These are phyloP conservation scores for Penicillium digitatum DNA, from an alignment of 2,329 filamentous ascomycete species.

Conservation along the genomic window DNA sequence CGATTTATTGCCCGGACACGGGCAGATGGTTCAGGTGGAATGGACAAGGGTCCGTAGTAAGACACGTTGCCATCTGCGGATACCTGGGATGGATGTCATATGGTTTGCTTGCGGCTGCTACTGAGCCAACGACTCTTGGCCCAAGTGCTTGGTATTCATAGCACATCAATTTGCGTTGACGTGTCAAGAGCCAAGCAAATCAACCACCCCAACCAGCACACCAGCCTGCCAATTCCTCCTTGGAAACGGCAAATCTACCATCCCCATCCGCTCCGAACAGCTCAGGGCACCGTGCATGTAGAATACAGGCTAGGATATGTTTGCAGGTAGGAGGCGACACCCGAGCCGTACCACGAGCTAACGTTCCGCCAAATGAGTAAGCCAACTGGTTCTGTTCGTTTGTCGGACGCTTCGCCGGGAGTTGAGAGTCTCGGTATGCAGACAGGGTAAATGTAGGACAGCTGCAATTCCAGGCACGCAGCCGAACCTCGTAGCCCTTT, in stretches of 20 bases:
- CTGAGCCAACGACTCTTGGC: neutral
- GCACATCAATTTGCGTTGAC: neutral
- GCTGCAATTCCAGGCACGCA: conserved; percentile 78
- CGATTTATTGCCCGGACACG: neutral
- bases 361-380: conserved; percentile 40
- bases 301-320: conserved; percentile 78
- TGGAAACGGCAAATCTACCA: conserved; percentile 49
- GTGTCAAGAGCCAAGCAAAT: conserved; percentile 2
- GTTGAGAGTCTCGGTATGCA: conserved; percentile 53
- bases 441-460: conserved; percentile 80
- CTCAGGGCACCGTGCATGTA: conserved; percentile 62
- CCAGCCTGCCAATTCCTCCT: conserved; percentile 71
- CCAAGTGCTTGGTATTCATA: neutral
- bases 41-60: neutral
- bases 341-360: conserved; percentile 23
- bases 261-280: conserved; percentile 57
- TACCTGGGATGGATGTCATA: neutral
- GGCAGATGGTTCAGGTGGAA: neutral
- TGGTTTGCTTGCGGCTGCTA: neutral
- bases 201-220: conserved; percentile 47
- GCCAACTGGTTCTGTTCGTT: neutral
- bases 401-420: conserved; percentile 5
- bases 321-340: conserved; percentile 61
- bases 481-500: conserved; percentile 64
- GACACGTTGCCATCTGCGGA: neutral